These are phyloP conservation scores for Omphalotus olearius DNA, from an alignment of 1,284 basidiomycete species.

Conservation along the genomic window DNA sequence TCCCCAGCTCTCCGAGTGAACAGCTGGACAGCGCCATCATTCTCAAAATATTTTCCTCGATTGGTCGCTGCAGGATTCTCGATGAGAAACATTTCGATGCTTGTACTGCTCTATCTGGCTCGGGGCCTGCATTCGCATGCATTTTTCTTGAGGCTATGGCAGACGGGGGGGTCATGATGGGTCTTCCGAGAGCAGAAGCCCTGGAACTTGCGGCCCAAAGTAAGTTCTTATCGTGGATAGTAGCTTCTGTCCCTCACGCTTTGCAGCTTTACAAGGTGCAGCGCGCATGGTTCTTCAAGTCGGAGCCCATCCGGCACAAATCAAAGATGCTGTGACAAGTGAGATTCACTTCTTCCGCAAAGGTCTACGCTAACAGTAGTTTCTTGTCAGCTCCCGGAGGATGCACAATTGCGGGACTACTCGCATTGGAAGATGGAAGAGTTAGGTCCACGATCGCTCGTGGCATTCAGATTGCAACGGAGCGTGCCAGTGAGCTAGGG, in stretches of 20 bases:
- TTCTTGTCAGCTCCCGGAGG: constrained; percentile 82
- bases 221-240: constrained; percentile 35
- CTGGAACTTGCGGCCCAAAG: constrained; percentile 95
- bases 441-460: constrained; percentile 95
- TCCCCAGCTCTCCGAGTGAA: constrained; percentile 47
- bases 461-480: constrained; percentile 91
- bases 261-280: constrained; percentile 88
- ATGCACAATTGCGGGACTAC: constrained; percentile 95
- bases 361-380: constrained; percentile 7
- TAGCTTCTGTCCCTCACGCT: not conserved
- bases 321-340: constrained; percentile 99
- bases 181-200: constrained; percentile 90
- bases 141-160: constrained; percentile 99
- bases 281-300: constrained; percentile 93
- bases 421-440: constrained; percentile 92
- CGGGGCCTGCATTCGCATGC: constrained; percentile 95
- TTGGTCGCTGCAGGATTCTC: constrained; percentile 89
- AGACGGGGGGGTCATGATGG: constrained; percentile 99
- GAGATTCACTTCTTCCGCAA: constrained; percentile 26
- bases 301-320: constrained; percentile 89
- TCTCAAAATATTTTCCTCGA: constrained; percentile 91
- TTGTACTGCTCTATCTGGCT: constrained; percentile 94
- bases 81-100: constrained; percentile 99
- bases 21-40: constrained; percentile 74
- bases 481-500: constrained; percentile 80